A percentile compares a stretch with the other conserved stretches of the same genome.
These are phyloP conservation scores for Pseudogymnoascus sp. DNA, from an alignment of 2,329 filamentous ascomycete genomes.

Conservation along the genomic window DNA sequence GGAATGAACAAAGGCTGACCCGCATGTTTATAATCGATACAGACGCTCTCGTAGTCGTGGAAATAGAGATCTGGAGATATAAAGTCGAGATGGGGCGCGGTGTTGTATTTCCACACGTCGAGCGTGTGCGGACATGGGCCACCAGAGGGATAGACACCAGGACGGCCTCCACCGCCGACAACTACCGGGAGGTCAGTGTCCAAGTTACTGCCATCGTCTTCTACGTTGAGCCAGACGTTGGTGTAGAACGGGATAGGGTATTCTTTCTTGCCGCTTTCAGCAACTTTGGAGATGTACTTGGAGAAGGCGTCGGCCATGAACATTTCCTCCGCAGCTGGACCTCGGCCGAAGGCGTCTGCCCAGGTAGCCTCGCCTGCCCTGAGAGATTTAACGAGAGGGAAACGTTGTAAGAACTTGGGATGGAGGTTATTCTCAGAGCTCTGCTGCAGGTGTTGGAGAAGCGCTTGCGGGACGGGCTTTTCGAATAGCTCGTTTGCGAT, in stretches of 20 bases:
- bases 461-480: slow-evolving; percentile 28
- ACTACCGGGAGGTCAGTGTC: slow-evolving; percentile 31
- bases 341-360: slow-evolving; percentile 31
- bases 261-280: slow-evolving; percentile 19
- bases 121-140: slow-evolving; percentile 32
- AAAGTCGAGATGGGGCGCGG: slow-evolving; percentile 39
- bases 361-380: slow-evolving; percentile 27
- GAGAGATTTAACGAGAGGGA: slow-evolving; percentile 21
- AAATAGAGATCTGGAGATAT: slow-evolving; percentile 45
- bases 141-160: slow-evolving; percentile 36
- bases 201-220: slow-evolving; percentile 20
- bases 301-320: slow-evolving; percentile 23
- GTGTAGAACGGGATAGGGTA: slow-evolving; percentile 22
- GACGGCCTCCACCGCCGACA: slow-evolving; percentile 32
- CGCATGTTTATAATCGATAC: slow-evolving; percentile 39
- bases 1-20: slow-evolving; percentile 45
- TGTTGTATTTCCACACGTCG: slow-evolving; percentile 36
- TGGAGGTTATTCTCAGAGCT: slow-evolving; percentile 22
- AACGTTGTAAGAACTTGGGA: slow-evolving; percentile 28
- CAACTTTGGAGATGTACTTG: slow-evolving; percentile 17
- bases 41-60: slow-evolving; percentile 41
- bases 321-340: slow-evolving; percentile 18
- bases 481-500: slow-evolving; percentile 18
- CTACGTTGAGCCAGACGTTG: slow-evolving; percentile 22
- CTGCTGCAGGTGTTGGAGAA: slow-evolving; percentile 26